Percentiles rank a stretch among this genome's conserved stretches.
phyloP scores from a whole-genome alignment of 2,329 filamentous ascomycete species.

The Tolypocladium tropicale region DNA sequence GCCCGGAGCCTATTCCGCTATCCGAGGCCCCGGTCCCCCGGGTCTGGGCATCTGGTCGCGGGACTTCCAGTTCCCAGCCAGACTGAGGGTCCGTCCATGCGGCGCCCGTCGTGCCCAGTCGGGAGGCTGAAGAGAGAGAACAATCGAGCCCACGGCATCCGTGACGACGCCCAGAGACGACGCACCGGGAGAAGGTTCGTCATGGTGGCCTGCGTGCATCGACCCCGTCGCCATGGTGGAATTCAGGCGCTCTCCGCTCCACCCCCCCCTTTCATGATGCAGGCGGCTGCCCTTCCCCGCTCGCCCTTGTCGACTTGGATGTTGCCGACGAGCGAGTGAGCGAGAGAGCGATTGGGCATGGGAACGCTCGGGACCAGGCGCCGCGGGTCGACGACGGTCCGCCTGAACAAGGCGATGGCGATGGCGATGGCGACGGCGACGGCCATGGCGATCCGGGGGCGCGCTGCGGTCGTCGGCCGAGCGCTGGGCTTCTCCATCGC shows the following conservation, averaged over 20 bases:
- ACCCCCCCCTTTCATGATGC: background rate
- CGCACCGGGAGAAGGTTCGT: background rate
- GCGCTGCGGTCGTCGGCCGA: background rate
- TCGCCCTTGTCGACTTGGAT: background rate
- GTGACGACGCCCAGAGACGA: background rate
- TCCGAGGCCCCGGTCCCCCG: constrained; percentile 1
- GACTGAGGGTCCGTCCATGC: no score
- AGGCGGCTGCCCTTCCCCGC: background rate
- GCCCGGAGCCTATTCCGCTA: background rate
- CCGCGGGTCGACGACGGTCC: background rate
- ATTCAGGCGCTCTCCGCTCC: background rate
- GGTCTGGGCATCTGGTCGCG: background rate
- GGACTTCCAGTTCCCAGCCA: background rate
- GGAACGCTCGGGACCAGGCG: background rate
- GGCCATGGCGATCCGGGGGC: background rate
- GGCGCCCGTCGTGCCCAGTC: background rate
- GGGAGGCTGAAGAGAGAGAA: background rate
- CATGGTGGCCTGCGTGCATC: background rate
- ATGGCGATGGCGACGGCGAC: background rate
- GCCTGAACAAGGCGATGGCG: background rate
- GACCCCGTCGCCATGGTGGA: background rate
- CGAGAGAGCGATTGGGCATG: background rate
- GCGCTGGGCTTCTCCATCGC: background rate
- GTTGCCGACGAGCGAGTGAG: background rate
- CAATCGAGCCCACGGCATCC: background rate